A percentile compares a stretch with the other conserved stretches of the same genome.
These are phyloP conservation scores for Picea mariana DNA, from an alignment of 83 land plant species.

Conservation along the genomic window DNA sequence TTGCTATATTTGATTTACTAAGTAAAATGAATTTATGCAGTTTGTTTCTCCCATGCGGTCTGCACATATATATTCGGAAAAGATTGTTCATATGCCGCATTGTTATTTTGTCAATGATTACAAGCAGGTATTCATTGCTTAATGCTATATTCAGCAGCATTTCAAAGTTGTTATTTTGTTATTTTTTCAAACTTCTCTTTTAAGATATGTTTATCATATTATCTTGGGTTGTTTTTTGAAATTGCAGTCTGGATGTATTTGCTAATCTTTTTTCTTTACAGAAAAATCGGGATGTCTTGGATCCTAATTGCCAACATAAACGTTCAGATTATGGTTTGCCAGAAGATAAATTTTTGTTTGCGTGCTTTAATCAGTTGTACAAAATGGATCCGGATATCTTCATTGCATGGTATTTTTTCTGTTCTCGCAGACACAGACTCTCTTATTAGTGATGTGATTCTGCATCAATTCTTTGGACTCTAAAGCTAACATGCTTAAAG, in stretches of 20 bases:
- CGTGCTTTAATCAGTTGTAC: constrained; percentile 98
- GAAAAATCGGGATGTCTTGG: constrained; percentile 94
- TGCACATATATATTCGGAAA: constrained; percentile 94
- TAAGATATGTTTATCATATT: too few species aligned
- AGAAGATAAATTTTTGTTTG: constrained; percentile 93
- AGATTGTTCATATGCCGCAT: constrained; percentile 97
- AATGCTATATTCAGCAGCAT: not conserved
- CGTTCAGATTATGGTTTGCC: constrained; percentile 97
- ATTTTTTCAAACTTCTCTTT: not conserved
- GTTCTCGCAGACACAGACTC: not conserved
- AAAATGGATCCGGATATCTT: constrained; percentile 99
- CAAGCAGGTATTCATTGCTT: constrained; percentile 70
- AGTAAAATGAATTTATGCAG: constrained; percentile 47
- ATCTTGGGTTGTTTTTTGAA: too few species aligned
- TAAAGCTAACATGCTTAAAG: not conserved
- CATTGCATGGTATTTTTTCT: constrained; percentile 63
- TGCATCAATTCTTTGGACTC: not conserved
- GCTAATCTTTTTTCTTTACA: constrained; percentile 25
- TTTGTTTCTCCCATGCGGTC: constrained; percentile 83
- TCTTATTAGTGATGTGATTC: not conserved
- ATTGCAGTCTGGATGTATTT: not conserved
- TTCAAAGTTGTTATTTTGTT: not conserved
- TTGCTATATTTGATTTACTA: not conserved
- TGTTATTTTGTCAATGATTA: constrained; percentile 99
- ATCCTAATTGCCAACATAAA: constrained; percentile 72